phyloP scores from a whole-genome alignment of 306 rosid genomes.

The Luffa acutangula region DNA sequence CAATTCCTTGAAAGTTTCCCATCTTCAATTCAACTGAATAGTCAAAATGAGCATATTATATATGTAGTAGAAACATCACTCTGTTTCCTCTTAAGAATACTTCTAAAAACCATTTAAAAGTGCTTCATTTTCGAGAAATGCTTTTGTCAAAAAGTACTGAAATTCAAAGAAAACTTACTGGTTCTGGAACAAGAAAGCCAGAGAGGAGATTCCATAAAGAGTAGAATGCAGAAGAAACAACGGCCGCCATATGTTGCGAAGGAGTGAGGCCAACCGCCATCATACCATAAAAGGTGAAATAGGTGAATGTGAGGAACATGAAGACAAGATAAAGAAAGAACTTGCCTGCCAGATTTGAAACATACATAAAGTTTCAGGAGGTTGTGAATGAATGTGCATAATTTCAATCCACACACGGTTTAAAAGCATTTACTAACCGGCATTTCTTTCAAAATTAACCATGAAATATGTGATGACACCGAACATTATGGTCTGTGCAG shows the following conservation, averaged over 20 bases:
- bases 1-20: neutral
- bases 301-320: constrained; percentile 92
- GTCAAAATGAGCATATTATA: neutral
- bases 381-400: too few relatives aligned
- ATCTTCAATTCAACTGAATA: too few relatives aligned
- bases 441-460: constrained; percentile 60
- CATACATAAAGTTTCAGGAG: neutral
- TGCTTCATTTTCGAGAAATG: too few relatives aligned
- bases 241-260: constrained; percentile 68
- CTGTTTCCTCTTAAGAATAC: too few relatives aligned
- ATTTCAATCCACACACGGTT: too few relatives aligned
- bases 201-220: constrained; percentile 95
- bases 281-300: constrained; percentile 94
- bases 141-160: too few relatives aligned
- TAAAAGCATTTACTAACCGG: constrained; percentile 18
- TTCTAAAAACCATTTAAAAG: too few relatives aligned
- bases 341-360: constrained; percentile 43
- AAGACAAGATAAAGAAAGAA: constrained; percentile 62
- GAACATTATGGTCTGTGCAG: constrained; percentile 51
- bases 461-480: constrained; percentile 73
- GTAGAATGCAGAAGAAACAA: constrained; percentile 87
- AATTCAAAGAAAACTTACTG: constrained; percentile 44
- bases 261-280: constrained; percentile 88
- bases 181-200: constrained; percentile 79
- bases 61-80: too few relatives aligned